phyloP scores from a whole-genome alignment of 164 flowering plant genomes.

The Berberis thunbergii region DNA sequence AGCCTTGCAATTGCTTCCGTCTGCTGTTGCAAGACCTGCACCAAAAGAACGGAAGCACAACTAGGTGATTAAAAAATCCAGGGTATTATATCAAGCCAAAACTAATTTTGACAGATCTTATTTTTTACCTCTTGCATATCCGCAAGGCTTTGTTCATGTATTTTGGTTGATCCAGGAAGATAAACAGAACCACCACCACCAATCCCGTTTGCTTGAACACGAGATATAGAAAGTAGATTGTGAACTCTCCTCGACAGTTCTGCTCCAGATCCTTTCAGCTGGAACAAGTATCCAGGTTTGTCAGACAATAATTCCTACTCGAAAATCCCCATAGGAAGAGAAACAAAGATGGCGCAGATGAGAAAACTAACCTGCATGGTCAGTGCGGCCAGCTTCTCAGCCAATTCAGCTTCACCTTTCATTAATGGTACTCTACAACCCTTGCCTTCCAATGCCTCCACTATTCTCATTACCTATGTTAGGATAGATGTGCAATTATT shows the following conservation, averaged over 20 bases:
- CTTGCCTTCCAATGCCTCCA: conserved; percentile 88
- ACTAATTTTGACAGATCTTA: background rate
- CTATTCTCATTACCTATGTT: conserved; percentile 77
- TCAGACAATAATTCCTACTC: conserved; percentile 10
- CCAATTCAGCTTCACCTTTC: conserved; percentile 90
- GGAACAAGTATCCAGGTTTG: conserved; percentile 9
- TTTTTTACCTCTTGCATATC: conserved; percentile 90
- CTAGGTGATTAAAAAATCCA: background rate
- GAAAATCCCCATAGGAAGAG: background rate
- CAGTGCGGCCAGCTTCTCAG: conserved; percentile 72
- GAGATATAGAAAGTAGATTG: conserved; percentile 61
- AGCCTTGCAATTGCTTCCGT: conserved; percentile 89
- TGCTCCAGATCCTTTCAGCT: conserved; percentile 95
- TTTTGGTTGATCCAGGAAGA: conserved; percentile 86
- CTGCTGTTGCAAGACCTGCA: conserved; percentile 89
- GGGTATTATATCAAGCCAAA: background rate
- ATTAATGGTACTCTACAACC: conserved; percentile 74
- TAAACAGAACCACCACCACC: conserved; percentile 51
- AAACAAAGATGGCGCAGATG: conserved; percentile 5
- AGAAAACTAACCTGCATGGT: conserved; percentile 69
- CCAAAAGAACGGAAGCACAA: background rate
- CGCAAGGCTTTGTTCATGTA: conserved; percentile 78
- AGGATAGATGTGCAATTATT: no score
- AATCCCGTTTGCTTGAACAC: conserved; percentile 63
- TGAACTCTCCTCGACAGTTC: conserved; percentile 92